Evolutionary conservation across 768 basidiomycete species (phyloP).

Genomic region (Suillus tomentosus): DNA sequence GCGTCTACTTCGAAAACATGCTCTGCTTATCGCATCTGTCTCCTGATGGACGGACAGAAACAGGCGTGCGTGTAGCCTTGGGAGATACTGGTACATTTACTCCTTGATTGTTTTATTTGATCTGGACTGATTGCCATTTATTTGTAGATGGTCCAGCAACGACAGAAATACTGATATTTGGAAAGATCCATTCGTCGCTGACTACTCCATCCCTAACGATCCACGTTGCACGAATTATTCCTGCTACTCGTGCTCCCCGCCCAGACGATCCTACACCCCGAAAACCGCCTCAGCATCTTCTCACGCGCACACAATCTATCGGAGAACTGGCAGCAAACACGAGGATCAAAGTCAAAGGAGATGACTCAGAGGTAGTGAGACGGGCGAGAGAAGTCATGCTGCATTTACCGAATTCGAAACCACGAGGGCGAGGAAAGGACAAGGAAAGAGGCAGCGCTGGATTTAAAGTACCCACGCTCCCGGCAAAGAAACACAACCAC

Average conservation of each 20-base stretch:
- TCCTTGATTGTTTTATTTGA: neutral
- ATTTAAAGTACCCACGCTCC: slow-evolving; percentile 55
- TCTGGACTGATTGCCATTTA: neutral
- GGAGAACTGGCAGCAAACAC: slow-evolving; percentile 24
- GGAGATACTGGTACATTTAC: slow-evolving; percentile 61
- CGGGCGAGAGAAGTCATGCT: slow-evolving; percentile 10
- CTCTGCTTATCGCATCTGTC: neutral
- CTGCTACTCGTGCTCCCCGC: slow-evolving; percentile 49
- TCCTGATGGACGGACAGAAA: slow-evolving; percentile 37
- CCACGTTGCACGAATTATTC: slow-evolving; percentile 58
- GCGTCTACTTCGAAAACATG: neutral
- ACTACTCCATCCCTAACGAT: slow-evolving; percentile 34
- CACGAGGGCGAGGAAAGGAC: slow-evolving; percentile 11
- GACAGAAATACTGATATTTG: slow-evolving; percentile 63
- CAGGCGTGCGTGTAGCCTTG: slow-evolving; percentile 67
- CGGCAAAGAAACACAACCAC: slow-evolving; percentile 21
- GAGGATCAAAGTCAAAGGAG: slow-evolving; percentile 28
- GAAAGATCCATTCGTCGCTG: slow-evolving; percentile 23
- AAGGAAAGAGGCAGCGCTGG: slow-evolving; percentile 15
- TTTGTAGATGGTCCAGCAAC: slow-evolving; percentile 65
- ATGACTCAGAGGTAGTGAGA: slow-evolving; percentile 34
- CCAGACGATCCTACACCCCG: slow-evolving; percentile 84
- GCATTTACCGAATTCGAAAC: slow-evolving; percentile 34
- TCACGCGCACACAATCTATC: slow-evolving; percentile 14
- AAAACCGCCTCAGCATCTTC: slow-evolving; percentile 48